Evolutionary conservation across 331 rosid genomes (phyloP), one percentile per base, ranked within the genome.

Genomic region (Quercus phellos): DNA sequence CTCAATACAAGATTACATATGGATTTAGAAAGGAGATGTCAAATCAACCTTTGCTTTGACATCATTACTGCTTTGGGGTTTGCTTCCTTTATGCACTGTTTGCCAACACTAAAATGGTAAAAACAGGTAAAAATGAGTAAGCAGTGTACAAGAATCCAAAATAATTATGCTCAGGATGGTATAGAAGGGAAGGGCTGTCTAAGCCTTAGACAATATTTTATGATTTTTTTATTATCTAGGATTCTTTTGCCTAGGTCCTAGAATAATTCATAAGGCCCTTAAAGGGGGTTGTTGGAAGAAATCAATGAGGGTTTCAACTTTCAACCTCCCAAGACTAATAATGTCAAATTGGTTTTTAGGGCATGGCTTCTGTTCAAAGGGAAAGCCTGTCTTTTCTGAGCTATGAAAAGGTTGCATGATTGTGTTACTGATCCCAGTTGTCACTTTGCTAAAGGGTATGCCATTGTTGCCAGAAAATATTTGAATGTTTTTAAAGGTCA

Each of bases 361-460:
- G 77, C 26, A 3, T 87, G 83, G 83, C 84, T 79, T 87, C 77
- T 73, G 83, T 73, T 82, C 29, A 68, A 85, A 83, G 82, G 13
- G 66, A 81, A 87, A 76, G 85, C 60, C 83, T 75, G 75, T 55
- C 78, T n/a, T 64, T 46, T 69, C 75, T 83, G 82, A 78, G 72
- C 85, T 68, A 77, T 76, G 70, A 80, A 85, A 83, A 85, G 87
- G 77, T 82, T 32, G 72, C 75, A 77, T 81, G 81, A 85, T 81
- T 82, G 81, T 81, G 50, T 27, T 4, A 72, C 79, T 30, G 70
- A 26, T 80, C 68, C 59, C 69, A 12, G 63, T 61, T 75, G 86
- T 80, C 83, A 67, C 83, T 66, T 77, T 77, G 80, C 75, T 76
- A 38, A 66, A 61, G 64, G 22, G 63, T 66, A 51, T 82, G 83